Evolutionary conservation across 2,329 filamentous ascomycete genomes (phyloP), one percentile per base, ranked within the genome.

Genomic region (Curvularia verruculosa): DNA sequence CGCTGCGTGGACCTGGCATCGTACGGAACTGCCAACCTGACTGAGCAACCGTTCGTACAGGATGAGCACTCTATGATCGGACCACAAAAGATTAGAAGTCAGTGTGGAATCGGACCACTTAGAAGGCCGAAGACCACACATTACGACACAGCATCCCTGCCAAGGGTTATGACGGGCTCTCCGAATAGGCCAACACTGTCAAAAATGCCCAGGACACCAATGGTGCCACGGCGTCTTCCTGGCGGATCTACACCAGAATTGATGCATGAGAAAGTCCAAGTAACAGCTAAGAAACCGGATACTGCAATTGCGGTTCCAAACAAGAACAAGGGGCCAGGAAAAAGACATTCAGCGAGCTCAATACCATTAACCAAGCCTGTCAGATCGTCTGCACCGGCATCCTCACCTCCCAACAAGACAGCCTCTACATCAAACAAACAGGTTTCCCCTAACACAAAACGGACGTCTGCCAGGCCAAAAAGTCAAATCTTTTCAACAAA

Each of bases 1-100:
- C 59, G 51, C 18, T 56, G 51, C n/a, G 15, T 54, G 3, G 57
- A 53, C 19, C 21, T 37, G 8, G 18, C 18, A 2, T 56, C 61
- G 9, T 54, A 49, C 26, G 36, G 46, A 10, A 49, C 49, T 23
- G 49, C 36, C 13, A 47, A 61, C 39, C 39, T 52, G 28, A 56
- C 51, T 40, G 59, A 52, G 41, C 34, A 56, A 7, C 52, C 46
- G 12, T 36, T 41, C 1, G 56, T 56, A 39, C 43, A 52, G 8
- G 45, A 44, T 13, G 45, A 19, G 6, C 34, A 51, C 15, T 52
- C 49, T 15, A 19, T 34, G 15, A 37, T 31, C 10, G 56, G 49
- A 1, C 41, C 26, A 12, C 36, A 46, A 23, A 41, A 52, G 12
- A 9, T 26, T 1, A 44, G 29, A 24, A 50, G 41, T 13, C 40